Evolutionary conservation across 2,329 filamentous ascomycete species (phyloP), one percentile per base, ranked within the genome.

Genomic region (Cytospora mali): DNA sequence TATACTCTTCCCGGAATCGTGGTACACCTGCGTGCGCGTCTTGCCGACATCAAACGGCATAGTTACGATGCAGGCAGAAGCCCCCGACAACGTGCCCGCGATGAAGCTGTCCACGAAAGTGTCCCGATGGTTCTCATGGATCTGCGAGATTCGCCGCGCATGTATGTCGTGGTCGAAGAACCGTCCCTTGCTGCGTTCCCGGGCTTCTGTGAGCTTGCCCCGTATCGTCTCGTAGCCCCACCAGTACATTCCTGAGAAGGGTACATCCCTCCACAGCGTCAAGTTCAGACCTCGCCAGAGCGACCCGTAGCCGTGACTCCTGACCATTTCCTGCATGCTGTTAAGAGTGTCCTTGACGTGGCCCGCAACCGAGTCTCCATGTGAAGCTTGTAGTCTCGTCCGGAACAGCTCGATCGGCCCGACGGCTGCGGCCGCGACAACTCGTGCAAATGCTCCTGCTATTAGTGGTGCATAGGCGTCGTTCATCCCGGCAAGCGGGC

Each of bases 41-140:
- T 99, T 99, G 69, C 95, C 95, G 0, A 99, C 95, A 71, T 99
- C 95, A 70, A 99, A 99, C 0, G 95, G 95, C 64, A 91, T 97
- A 0, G 95, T 99, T 23, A 95, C 82, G 25, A 97, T 84, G 1
- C 94, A 93, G 0, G 95, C 93, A 29, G 95, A 83, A 0, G 91
- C 89, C 4, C 95, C 95, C 0, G 93, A 95, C 2, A 85, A 75
- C 0, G 92, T 92, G 21, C 95, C 95, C 0, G 94, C 91, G 21
- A 92, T 78, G 71, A 98, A 99, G 70, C 92, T 95, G 76, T 98
- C 94, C 28, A 91, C 76, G 60, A 98, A 92, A 0, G 93, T 95
- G 5, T 88, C 85, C 2, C 83, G 83, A 67, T 91, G 90, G 64
- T 89, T 90, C 70, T 93, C 88, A 51, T 82, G 79, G 66, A 82